These are phyloP conservation scores for Zopfia rhizophila DNA, from an alignment of 2,329 filamentous ascomycete species.

Conservation along the genomic window DNA sequence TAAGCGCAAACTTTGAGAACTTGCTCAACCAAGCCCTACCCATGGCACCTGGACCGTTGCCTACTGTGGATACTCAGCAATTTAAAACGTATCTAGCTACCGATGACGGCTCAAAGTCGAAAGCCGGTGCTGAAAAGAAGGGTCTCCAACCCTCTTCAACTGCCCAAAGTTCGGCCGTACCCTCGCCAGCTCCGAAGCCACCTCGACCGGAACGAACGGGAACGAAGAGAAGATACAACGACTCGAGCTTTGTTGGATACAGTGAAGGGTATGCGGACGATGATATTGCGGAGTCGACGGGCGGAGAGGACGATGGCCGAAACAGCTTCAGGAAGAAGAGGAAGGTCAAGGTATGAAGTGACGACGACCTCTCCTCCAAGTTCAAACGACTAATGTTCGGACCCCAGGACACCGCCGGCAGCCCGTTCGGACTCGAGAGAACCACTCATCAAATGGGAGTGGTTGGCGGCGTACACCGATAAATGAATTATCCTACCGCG, in stretches of 20 bases:
- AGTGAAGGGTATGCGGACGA: conserved; percentile 77
- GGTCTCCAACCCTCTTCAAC: conserved; percentile 29
- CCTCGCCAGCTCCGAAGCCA: conserved; percentile 55
- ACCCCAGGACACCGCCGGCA: too few species aligned
- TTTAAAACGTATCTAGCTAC: conserved; percentile 57
- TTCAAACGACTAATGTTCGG: too few species aligned
- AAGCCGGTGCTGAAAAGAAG: conserved; percentile 37
- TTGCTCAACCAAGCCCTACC: conserved; percentile 54
- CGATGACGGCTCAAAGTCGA: conserved; percentile 52
- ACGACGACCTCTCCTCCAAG: too few species aligned
- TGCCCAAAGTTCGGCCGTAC: conserved; percentile 46
- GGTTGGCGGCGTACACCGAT: neutral
- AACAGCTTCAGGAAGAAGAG: conserved; percentile 45
- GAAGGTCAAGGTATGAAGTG: too few species aligned
- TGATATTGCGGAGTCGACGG: conserved; percentile 74
- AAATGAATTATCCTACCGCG: too few species aligned
- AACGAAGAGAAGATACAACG: conserved; percentile 81
- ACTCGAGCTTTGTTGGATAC: conserved; percentile 79
- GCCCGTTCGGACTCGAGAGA: neutral
- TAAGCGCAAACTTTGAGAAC: conserved; percentile 35
- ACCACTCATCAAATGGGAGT: neutral
- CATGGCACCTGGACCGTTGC: conserved; percentile 56
- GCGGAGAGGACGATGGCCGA: conserved; percentile 70
- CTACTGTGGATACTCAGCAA: conserved; percentile 51
- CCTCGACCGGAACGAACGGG: conserved; percentile 71